Evolutionary conservation across 2,329 filamentous ascomycete genomes (phyloP).

Genomic region (Colletotrichum euphorbiae): DNA sequence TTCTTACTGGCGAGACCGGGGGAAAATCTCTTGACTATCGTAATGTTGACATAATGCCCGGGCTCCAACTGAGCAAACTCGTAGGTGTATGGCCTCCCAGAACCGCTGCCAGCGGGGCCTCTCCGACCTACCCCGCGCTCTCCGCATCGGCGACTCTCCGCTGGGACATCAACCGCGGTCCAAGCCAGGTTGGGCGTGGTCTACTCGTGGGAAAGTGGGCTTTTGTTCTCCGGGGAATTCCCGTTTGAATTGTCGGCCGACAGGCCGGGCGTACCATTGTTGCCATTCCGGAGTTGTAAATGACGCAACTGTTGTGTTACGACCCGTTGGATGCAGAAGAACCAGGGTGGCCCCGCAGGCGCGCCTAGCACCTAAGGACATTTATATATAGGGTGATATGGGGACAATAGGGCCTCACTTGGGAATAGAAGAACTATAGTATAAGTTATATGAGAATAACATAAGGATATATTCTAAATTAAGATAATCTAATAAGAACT

Average conservation of each 20-base stretch:
- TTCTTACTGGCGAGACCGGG: slow-evolving; percentile 1
- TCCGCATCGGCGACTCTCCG: slow-evolving; percentile 29
- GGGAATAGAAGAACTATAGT: too few species aligned
- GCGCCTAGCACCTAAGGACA: too few species aligned
- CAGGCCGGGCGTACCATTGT: background rate
- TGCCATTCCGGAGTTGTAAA: background rate
- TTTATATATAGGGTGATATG: too few species aligned
- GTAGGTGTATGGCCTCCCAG: background rate
- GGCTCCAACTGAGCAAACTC: background rate
- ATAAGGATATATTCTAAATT: too few species aligned
- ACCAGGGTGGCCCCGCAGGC: too few species aligned
- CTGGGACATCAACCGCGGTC: slow-evolving; percentile 1
- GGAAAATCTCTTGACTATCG: background rate
- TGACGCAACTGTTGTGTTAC: slow-evolving; percentile 22
- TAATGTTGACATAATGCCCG: background rate
- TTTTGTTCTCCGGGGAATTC: background rate
- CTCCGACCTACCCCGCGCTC: slow-evolving; percentile 27
- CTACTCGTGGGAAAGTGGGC: background rate
- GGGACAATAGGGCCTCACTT: too few species aligned
- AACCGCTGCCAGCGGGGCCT: background rate
- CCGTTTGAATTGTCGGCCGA: background rate
- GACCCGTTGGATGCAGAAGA: too few species aligned
- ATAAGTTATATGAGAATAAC: too few species aligned
- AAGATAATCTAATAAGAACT: too few species aligned
- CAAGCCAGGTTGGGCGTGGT: background rate